Base-by-base conservation (phyloP, 1,284 basidiomycete genomes). In the Schizophyllum amplum region DNA sequence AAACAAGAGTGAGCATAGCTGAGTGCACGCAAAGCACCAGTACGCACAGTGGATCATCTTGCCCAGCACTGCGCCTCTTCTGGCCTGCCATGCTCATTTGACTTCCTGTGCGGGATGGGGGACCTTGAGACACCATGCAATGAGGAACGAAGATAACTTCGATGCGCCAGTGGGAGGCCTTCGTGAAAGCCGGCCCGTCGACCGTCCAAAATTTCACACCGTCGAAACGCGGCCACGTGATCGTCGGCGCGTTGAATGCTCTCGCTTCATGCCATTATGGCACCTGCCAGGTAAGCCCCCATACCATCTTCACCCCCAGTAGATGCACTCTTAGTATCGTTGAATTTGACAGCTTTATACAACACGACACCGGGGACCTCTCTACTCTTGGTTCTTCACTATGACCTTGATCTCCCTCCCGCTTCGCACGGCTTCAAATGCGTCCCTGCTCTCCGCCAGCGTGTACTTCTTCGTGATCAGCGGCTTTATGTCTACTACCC, bases 21-120 rank as follows among this genome's bases (percentile, higher is more conserved):
- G 50, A 50, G 49, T 52, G 27, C 21, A 5, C 42, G 2, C 2
- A 46, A 24, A 53, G 17, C 23, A 4, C n/a, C 0, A 42, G 47
- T 25, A 51, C 53, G 56, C 62, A 58, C 59, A 23, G 22, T 13
- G 56, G 27, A 5, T 57, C 51, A 54, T 62, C 59, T 47, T 53
- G 33, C 4, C 13, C 4, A 2, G 33, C 33, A 13, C 13, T 17
- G 17, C 33, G 33, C 17, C 24, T 53, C 27, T 53, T 53, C 24
- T 22, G 24, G 6, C 24, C 25, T 13, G 22, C 22, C 24, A 53
- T 33, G 26, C 51, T 53, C 51, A 24, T 42, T 13, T 17, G 33
- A 42, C 33, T 42, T 17, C 33, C 33, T 42, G 33, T 13, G 2
- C 33, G 33, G 17, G 33, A 42, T 9, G 11, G 13, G 17, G 33